Evolutionary conservation across 495 filamentous ascomycete species (phyloP).

Genomic region (Monascus purpureus): DNA sequence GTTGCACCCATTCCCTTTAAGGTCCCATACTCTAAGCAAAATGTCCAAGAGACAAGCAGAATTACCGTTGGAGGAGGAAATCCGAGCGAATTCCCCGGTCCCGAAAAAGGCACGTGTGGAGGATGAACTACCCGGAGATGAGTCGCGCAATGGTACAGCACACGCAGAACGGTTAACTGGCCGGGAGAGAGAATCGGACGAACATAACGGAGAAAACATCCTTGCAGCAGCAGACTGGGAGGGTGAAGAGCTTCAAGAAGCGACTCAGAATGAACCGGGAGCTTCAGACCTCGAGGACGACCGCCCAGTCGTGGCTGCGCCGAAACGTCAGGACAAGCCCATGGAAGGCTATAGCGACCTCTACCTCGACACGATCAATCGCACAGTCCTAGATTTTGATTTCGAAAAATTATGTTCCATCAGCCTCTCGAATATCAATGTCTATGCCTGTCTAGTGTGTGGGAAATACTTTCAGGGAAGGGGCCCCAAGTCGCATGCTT

Average conservation of each 20-base stretch:
- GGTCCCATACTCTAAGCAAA: no score
- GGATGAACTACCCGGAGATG: constrained; percentile 26
- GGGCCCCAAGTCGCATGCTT: constrained; percentile 87
- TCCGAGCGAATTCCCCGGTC: constrained; percentile 47
- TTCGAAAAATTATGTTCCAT: constrained; percentile 98
- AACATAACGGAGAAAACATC: constrained; percentile 23
- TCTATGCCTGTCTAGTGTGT: constrained; percentile 95
- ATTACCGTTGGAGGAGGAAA: constrained; percentile 55
- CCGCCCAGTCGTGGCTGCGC: constrained; percentile 24
- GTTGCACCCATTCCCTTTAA: no score
- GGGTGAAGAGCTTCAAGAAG: constrained; percentile 28
- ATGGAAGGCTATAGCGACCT: constrained; percentile 86
- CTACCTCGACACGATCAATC: constrained; percentile 95
- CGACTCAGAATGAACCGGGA: constrained; percentile 13
- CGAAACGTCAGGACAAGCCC: constrained; percentile 57
- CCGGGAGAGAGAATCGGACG: constrained; percentile 18
- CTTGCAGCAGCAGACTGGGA: constrained; percentile 25
- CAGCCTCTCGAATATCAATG: constrained; percentile 92
- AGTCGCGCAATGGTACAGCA: constrained; percentile 24
- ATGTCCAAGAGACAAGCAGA: constrained; percentile 73
- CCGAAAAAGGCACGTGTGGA: constrained; percentile 64
- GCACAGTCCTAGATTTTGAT: constrained; percentile 77
- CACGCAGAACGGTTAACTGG: constrained; percentile 22
- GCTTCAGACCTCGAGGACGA: constrained; percentile 26
- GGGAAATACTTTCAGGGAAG: constrained; percentile 96